phyloP scores from a whole-genome alignment of 345 rosid species.

The Euclidium syriacum region DNA sequence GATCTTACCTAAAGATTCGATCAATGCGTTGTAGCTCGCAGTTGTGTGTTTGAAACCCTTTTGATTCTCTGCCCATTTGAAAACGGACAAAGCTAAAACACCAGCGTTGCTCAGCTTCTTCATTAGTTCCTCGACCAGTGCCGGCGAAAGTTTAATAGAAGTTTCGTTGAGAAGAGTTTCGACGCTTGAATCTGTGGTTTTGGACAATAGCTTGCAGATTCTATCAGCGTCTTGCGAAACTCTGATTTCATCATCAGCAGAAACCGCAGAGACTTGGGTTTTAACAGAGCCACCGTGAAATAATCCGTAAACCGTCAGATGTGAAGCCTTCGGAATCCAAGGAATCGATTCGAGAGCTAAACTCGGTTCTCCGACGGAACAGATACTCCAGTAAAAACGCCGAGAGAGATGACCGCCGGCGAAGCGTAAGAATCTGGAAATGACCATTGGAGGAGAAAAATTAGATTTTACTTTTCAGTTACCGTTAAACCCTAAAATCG shows the following conservation, averaged over 20 bases:
- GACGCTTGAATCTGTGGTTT: slow-evolving; percentile 22
- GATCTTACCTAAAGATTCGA: slow-evolving; percentile 79
- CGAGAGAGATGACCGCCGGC: slow-evolving; percentile 9
- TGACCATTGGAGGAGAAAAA: slow-evolving; percentile 32
- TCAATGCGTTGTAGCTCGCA: slow-evolving; percentile 60
- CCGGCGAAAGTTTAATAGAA: slow-evolving; percentile 44
- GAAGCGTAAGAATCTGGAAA: slow-evolving; percentile 16
- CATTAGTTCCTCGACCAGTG: slow-evolving; percentile 47
- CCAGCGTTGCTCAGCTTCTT: slow-evolving; percentile 80
- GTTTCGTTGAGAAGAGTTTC: slow-evolving; percentile 40
- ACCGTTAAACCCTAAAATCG: neutral
- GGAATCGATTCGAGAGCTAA: slow-evolving; percentile 14
- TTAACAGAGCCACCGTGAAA: slow-evolving; percentile 23
- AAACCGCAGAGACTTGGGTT: slow-evolving; percentile 22
- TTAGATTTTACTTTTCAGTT: neutral
- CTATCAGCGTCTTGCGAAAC: slow-evolving; percentile 38
- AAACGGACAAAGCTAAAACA: slow-evolving; percentile 57
- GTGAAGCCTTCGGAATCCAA: slow-evolving; percentile 17
- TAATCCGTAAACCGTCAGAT: slow-evolving; percentile 6
- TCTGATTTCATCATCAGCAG: slow-evolving; percentile 5
- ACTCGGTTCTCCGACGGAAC: neutral
- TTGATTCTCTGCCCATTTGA: slow-evolving; percentile 75
- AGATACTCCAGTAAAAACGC: neutral
- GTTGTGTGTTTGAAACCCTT: slow-evolving; percentile 49
- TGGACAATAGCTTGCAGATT: slow-evolving; percentile 49